Evolutionary conservation across 257 asterid genomes (phyloP).

Genomic region (Fraxinus quadrangulata): DNA sequence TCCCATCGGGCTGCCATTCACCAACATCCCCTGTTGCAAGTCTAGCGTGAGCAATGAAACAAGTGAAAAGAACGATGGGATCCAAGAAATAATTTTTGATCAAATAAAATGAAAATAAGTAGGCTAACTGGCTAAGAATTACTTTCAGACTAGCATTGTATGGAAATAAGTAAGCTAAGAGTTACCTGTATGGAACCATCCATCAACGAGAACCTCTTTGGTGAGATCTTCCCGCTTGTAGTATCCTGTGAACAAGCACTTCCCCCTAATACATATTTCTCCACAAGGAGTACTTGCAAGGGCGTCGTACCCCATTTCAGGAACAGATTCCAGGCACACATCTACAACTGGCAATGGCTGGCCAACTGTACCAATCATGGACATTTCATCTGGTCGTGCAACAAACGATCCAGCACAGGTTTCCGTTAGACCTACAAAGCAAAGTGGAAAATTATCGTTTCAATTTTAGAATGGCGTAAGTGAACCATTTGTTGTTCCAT

Average conservation of each 20-base stretch:
- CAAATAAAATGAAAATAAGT: background rate
- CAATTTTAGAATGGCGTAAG: background rate
- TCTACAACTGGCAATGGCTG: conserved; percentile 81
- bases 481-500: too few relatives aligned
- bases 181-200: conserved; percentile 76
- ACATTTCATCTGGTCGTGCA: conserved; percentile 66
- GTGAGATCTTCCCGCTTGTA: conserved; percentile 76
- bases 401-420: conserved; percentile 89
- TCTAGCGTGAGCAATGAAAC: background rate
- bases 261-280: conserved; percentile 78
- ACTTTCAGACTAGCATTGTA: background rate
- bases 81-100: too few relatives aligned
- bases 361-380: conserved; percentile 79
- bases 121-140: background rate
- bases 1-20: conserved; percentile 78
- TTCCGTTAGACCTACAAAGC: conserved; percentile 73
- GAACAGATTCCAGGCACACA: conserved; percentile 72
- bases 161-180: background rate
- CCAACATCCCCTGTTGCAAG: conserved; percentile 72
- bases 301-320: conserved; percentile 85
- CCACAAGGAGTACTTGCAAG: conserved; percentile 68
- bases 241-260: conserved; percentile 79
- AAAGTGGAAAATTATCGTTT: background rate
- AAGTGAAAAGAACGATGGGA: background rate
- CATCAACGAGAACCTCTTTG: conserved; percentile 64